Conservation (phyloP, 495 filamentous ascomycete genomes). For the Usnea hakonensis region DNA sequence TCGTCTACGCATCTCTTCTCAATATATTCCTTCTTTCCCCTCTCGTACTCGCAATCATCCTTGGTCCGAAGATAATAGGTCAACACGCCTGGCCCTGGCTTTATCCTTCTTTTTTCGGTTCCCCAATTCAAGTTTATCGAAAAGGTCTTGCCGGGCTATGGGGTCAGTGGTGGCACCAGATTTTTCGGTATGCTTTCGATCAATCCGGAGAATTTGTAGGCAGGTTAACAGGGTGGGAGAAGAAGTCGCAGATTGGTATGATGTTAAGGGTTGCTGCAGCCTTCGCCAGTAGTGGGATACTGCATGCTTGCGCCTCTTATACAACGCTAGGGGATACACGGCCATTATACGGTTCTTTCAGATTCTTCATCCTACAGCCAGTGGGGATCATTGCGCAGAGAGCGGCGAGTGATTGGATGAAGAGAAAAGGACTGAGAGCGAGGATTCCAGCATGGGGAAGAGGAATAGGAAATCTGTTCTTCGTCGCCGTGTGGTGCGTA, state of each 20-base stretch:
- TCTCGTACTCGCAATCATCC: conserved; percentile 49
- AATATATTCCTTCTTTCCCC: conserved; percentile 47
- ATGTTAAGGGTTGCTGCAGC: conserved; percentile 37
- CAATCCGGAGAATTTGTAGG: conserved; percentile 20
- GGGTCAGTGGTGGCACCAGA: conserved; percentile 85
- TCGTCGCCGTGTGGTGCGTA: conserved; percentile 50
- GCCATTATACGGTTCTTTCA: conserved; percentile 35
- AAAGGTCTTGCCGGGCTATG: conserved; percentile 68
- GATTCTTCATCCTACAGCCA: conserved; percentile 52
- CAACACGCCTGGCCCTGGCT: conserved; percentile 53
- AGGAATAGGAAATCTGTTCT: conserved; percentile 43
- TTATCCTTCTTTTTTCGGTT: conserved; percentile 58
- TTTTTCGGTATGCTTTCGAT: conserved; percentile 67
- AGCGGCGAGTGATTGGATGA: conserved; percentile 26
- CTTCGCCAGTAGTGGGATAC: conserved; percentile 50
- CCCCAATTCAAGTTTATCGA: conserved; percentile 47
- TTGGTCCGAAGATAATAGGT: conserved; percentile 41
- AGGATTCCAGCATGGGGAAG: conserved; percentile 33
- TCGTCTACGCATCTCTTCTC: conserved; percentile 47
- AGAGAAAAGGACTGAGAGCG: conserved; percentile 14
- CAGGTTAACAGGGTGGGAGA: conserved; percentile 12
- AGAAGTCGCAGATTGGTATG: conserved; percentile 15
- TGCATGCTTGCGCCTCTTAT: conserved; percentile 54
- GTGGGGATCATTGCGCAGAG: conserved; percentile 48
- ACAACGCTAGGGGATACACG: conserved; percentile 41